Conservation (phyloP, 768 basidiomycete genomes). For the Russula foetens region DNA sequence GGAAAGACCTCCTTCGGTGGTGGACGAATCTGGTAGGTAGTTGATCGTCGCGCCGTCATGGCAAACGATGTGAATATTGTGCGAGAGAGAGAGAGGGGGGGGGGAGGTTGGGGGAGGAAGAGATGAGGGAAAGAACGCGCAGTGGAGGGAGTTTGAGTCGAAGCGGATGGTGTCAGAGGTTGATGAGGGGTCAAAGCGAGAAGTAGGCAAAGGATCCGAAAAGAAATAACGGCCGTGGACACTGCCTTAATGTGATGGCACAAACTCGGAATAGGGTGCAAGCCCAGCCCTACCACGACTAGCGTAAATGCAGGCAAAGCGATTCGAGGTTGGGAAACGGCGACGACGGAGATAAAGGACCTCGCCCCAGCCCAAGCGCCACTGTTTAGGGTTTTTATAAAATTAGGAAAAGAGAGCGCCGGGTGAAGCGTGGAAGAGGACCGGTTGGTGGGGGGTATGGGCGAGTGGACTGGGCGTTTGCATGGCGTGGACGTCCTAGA, state of each 20-base stretch:
- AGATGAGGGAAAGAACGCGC: neutral
- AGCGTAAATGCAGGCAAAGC: neutral
- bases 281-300: constrained; percentile 6
- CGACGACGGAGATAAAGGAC: constrained; percentile 17
- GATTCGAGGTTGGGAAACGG: constrained; percentile 1
- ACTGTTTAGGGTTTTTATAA: constrained; percentile 14
- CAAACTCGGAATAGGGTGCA: constrained; percentile 6
- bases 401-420: constrained; percentile 9
- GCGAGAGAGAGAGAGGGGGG: neutral
- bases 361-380: constrained; percentile 12
- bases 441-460: neutral
- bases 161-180: neutral
- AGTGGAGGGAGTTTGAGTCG: neutral
- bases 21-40: constrained; percentile 15
- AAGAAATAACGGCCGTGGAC: neutral
- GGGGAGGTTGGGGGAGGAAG: neutral
- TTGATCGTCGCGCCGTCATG: constrained; percentile 15
- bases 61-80: neutral
- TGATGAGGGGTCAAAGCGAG: neutral
- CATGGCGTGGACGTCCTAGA: neutral
- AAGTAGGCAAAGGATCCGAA: neutral
- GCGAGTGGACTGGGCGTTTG: too few relatives aligned
- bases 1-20: constrained; percentile 20
- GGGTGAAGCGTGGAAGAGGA: constrained; percentile 1
- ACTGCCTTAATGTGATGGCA: neutral